A percentile compares a stretch with the other conserved stretches of the same genome.
These are phyloP conservation scores for Fusarium sp. DNA, from an alignment of 2,329 filamentous ascomycete species.

Conservation along the genomic window DNA sequence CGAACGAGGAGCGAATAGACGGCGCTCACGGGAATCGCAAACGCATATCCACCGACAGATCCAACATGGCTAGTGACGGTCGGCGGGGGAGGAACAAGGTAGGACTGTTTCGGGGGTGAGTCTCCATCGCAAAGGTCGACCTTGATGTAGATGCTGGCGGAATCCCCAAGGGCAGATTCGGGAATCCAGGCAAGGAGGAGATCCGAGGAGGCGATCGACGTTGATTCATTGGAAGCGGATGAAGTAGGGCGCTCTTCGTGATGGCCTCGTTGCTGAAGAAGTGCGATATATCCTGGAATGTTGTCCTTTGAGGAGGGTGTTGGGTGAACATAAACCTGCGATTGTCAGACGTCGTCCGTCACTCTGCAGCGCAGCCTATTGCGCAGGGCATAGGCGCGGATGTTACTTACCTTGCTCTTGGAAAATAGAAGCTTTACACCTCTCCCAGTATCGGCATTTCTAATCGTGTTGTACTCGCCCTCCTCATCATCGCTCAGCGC, in stretches of 20 bases:
- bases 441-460: conserved; percentile 76
- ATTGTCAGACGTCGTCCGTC: conserved; percentile 16
- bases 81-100: conserved; percentile 90
- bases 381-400: background rate
- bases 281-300: conserved; percentile 89
- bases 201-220: conserved; percentile 68
- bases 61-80: conserved; percentile 80
- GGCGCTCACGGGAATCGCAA: conserved; percentile 88
- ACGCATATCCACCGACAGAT: conserved; percentile 82
- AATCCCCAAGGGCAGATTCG: conserved; percentile 86
- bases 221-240: conserved; percentile 46
- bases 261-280: conserved; percentile 85
- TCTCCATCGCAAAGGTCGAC: conserved; percentile 88
- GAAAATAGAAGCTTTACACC: conserved; percentile 95
- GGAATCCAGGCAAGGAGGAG: conserved; percentile 94
- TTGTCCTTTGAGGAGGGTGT: conserved; percentile 95
- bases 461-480: conserved; percentile 92
- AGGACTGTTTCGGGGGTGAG: conserved; percentile 83
- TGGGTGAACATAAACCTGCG: conserved; percentile 92
- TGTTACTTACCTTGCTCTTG: conserved; percentile 85
- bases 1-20: conserved; percentile 91
- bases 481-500: conserved; percentile 97
- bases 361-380: background rate
- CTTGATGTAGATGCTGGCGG: conserved; percentile 90
- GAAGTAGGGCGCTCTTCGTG: conserved; percentile 50